Conservation (phyloP, 2,329 filamentous ascomycete genomes). For the Cytospora paraplurivora region DNA sequence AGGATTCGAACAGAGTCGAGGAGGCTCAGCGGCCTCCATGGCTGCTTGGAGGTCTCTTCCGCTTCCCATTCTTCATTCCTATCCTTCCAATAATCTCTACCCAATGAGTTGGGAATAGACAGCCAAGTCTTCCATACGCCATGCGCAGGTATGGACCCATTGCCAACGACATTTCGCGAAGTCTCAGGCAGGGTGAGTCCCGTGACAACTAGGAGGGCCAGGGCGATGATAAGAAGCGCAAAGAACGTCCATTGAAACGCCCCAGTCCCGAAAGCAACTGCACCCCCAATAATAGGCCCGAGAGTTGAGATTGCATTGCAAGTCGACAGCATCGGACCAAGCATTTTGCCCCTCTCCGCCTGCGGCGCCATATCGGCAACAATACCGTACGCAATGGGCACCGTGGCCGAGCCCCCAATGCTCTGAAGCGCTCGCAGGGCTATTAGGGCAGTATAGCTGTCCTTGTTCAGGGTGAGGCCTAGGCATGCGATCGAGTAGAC, state of each 20-base stretch:
- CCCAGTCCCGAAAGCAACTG: slow-evolving; percentile 34
- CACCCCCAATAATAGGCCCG: slow-evolving; percentile 27
- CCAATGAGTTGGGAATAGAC: slow-evolving; percentile 40
- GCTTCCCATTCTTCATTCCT: neutral
- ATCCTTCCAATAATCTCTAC: neutral
- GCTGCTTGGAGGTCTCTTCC: slow-evolving; percentile 40
- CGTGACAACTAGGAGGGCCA: slow-evolving; percentile 45
- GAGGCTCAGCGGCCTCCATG: slow-evolving; percentile 52
- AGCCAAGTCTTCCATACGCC: slow-evolving; percentile 53
- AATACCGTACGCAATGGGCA: slow-evolving; percentile 67
- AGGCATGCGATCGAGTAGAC: slow-evolving; percentile 58
- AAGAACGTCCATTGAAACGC: slow-evolving; percentile 65
- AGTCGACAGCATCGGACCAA: slow-evolving; percentile 60
- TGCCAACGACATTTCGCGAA: slow-evolving; percentile 55
- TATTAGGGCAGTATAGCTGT: slow-evolving; percentile 54
- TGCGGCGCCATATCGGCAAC: slow-evolving; percentile 67
- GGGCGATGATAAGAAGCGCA: slow-evolving; percentile 57
- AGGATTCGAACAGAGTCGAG: slow-evolving; percentile 53
- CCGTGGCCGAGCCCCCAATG: slow-evolving; percentile 61
- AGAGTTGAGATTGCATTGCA: slow-evolving; percentile 46
- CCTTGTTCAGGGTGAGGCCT: slow-evolving; percentile 53
- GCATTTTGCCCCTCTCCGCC: slow-evolving; percentile 67
- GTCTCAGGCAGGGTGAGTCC: slow-evolving; percentile 58
- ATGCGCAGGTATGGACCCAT: slow-evolving; percentile 57
- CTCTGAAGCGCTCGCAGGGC: slow-evolving; percentile 61